Evolutionary conservation across 768 basidiomycete species (phyloP).

Genomic region (Panaeolus papilionaceus): DNA sequence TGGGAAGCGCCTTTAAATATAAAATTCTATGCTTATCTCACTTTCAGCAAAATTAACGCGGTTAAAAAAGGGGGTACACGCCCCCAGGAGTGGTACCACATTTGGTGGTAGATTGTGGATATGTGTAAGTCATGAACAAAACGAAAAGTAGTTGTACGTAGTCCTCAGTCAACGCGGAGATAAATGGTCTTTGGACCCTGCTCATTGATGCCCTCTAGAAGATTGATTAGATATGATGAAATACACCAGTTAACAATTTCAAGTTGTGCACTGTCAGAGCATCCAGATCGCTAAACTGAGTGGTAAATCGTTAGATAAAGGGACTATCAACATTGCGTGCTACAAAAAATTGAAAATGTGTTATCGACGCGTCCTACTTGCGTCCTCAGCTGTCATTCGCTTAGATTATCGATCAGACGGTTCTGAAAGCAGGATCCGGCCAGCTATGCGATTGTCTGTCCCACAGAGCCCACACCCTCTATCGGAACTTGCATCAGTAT

Average conservation of each 20-base stretch:
- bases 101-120: neutral
- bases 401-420: neutral
- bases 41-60: neutral
- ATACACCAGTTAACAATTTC: neutral
- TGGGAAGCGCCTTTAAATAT: conserved; percentile 11
- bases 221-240: neutral
- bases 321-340: too few species aligned
- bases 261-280: too few species aligned
- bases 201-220: neutral
- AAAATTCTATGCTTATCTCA: conserved; percentile 3
- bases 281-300: too few species aligned
- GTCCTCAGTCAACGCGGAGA: neutral
- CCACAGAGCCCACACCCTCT: neutral
- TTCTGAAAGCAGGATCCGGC: conserved; percentile 3
- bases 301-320: too few species aligned
- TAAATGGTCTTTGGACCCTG: conserved; percentile 1
- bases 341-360: too few species aligned
- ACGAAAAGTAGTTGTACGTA: neutral
- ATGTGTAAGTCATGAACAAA: neutral
- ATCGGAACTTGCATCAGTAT: conserved; percentile 1
- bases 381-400: neutral
- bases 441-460: neutral
- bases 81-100: conserved; percentile 1
- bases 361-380: neutral
- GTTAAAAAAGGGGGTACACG: neutral